Base-by-base conservation (phyloP, 2,329 filamentous ascomycete genomes). In the Blastomyces emzantsi region DNA sequence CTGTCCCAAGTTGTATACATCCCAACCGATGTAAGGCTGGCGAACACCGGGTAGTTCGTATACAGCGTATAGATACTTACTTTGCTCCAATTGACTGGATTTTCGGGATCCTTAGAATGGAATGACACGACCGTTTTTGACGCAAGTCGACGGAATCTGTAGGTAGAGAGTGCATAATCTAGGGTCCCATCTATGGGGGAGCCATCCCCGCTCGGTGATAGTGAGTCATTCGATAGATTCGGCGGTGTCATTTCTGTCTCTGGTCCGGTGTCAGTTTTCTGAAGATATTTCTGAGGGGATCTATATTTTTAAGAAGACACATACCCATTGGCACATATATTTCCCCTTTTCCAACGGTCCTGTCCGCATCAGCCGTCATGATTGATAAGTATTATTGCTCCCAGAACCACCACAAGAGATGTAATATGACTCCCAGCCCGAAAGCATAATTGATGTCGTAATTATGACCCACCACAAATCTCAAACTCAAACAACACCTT, bases 81-180 rank as follows among this genome's bases (percentile, higher is more conserved):
- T 66, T 66, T 69, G 62, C 68, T 70, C 73, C 71, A 75, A 49
- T 76, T 75, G 5, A 72, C 66, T 4, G 74, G 73, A 39, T 75
- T 73, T 7, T 70, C 72, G 4, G 72, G 72, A 62, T 76, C 74
- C 62, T 73, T 70, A 1, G 69, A 68, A 6, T 72, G 70, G 61
- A 76, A 76, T 0, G 73, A 72, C 3, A 76, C 71, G 19, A 76
- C 65, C 4, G 71, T 75, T 64, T 75, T 76, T 11, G 74, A 75
- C 19, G 71, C 71, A 36, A 75, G 66, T n/a, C 65, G 69, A n/a
- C 72, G 72, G 52, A 74, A 73, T 61, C 70, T 69, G 64, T 70
- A 69, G 25, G 39, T 6, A 4, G 64, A 62, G 25, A 43, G 43
- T 15, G 30, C 62, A 60, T 39, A 25, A 22, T 41, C 17, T 17